Evolutionary conservation across 2,329 filamentous ascomycete species (phyloP), one percentile per base, ranked within the genome.

Genomic region (Blumeria hordei): DNA sequence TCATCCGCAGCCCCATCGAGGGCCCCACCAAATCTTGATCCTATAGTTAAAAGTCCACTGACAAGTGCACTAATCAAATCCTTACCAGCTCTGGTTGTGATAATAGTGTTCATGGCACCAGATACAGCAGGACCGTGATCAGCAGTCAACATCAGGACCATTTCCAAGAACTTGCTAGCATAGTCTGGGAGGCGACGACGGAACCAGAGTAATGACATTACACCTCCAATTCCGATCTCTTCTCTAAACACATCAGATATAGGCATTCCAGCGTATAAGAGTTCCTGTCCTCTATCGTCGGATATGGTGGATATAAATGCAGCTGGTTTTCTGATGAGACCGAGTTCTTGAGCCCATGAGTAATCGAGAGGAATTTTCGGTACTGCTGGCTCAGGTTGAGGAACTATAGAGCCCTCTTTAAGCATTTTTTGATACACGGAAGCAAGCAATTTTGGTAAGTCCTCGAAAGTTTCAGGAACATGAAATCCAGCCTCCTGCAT

Each of bases 91-190:
- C 92, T 86, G 58, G 92, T 98, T 60, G 92, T 98, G 70, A 98
- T 96, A 70, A 98, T 98, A 69, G 92, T 98, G 83, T 98, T 98
- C 92, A 98, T 98, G 70, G 92, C 92, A 78, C 92, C 92, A 64
- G 92, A 98, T 64, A 98, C 92, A 64, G 92, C 92, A 55, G 92
- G 92, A 72, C 92, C 92, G 81, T 98, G 92, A 68, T 98, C 92
- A 65, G 92, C 92, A 67, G 92, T 98, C 67, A 98, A 81, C 92
- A 98, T 98, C 70, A 98, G 90, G 62, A 98, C 92, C 92, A 98
- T 98, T 78, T 98, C 92, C 64, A 98, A 74, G 78, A 98, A 98
- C 74, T 94, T 94, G 78, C 87, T 93, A 67, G 92, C 92, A 69
- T 95, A 96, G 67, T 83, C 75, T 60, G 92, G 92, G 59, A 98